Percentiles rank a stretch among this genome's conserved stretches.
These are phyloP conservation scores for Apiotrichum laibachii DNA, from an alignment of 1,284 basidiomycete genomes.

Conservation along the genomic window DNA sequence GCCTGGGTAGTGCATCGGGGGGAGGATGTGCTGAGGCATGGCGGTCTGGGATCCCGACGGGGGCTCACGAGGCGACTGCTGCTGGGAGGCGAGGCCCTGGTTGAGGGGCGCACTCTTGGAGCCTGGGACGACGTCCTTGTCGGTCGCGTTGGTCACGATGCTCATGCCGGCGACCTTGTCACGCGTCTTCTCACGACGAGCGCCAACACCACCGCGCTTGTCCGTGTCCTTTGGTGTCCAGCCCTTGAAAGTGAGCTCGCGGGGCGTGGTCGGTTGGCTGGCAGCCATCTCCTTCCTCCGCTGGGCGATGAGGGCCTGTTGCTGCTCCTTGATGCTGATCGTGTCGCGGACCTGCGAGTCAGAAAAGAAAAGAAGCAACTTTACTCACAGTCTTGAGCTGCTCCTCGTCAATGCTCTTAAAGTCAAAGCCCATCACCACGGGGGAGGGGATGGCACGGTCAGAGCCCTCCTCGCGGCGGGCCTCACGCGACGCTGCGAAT, in stretches of 20 bases:
- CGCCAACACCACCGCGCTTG: slow-evolving; percentile 37
- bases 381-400: slow-evolving; percentile 46
- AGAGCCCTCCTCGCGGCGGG: slow-evolving; percentile 31
- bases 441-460: slow-evolving; percentile 39
- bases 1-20: slow-evolving; percentile 24
- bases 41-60: slow-evolving; percentile 41
- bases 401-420: slow-evolving; percentile 43
- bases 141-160: slow-evolving; percentile 36
- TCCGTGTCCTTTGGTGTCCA: slow-evolving; percentile 43
- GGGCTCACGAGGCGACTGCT: slow-evolving; percentile 40
- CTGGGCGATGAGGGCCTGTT: slow-evolving; percentile 48
- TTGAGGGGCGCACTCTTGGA: slow-evolving; percentile 48
- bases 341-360: slow-evolving; percentile 43
- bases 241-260: slow-evolving; percentile 46
- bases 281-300: slow-evolving; percentile 38
- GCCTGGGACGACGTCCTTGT: slow-evolving; percentile 40
- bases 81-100: slow-evolving; percentile 40
- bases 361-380: background rate
- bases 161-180: slow-evolving; percentile 48
- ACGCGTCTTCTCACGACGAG: slow-evolving; percentile 44
- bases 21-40: slow-evolving; percentile 36
- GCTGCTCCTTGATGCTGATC: slow-evolving; percentile 48
- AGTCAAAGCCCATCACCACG: slow-evolving; percentile 50
- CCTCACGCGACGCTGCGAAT: slow-evolving; percentile 41
- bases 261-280: slow-evolving; percentile 37